Evolutionary conservation across 2,329 filamentous ascomycete genomes (phyloP), one percentile per base, ranked within the genome.

Genomic region (Corynespora cassiicola): DNA sequence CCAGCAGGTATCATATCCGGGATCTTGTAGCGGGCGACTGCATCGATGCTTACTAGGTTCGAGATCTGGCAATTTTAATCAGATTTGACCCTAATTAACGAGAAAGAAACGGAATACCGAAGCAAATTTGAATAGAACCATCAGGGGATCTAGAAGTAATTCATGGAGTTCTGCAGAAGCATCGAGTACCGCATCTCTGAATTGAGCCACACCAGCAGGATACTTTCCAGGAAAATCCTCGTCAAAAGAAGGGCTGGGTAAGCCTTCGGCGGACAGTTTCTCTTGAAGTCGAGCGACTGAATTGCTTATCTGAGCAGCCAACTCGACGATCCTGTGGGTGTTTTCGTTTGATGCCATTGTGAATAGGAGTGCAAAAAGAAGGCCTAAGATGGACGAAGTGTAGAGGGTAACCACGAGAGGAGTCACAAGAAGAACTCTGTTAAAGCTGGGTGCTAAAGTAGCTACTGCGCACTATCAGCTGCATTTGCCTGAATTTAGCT

Each of bases 151-250:
- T 18, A 45, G 38, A 21, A 49, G 46, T 7, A 49, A 10, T 22
- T 49, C 46, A 17, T 49, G 46, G 2, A 49, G 42, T 23, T 50
- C 46, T 30, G 46, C 42, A 38, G 46, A 37, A 12, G 46, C 42
- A 41, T 50, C 42, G 10, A 50, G 46, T 1, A 46, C 28, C 3
- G 39, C 21, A 43, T 50, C 42, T 26, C 38, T 40, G 9, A 43
- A 32, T 19, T 18, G 15, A 19, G 42, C 34, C 19, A 46, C 39
- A 20, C 46, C 22, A 5, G 23, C 26, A 2, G 46, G 46, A 9
- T 37, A 21, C 10, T 5, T 6, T 10, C 31, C 28, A n/a, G 39
- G 36, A 14, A 25, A 16, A 19, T 40, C 27, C 32, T 50, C 46
- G n/a, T 24, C 36, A 38, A 49, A 50, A 1, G 46, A 50, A 20